These are phyloP conservation scores for Amanita pseudoporphyria DNA, from an alignment of 768 basidiomycete genomes.

Conservation along the genomic window DNA sequence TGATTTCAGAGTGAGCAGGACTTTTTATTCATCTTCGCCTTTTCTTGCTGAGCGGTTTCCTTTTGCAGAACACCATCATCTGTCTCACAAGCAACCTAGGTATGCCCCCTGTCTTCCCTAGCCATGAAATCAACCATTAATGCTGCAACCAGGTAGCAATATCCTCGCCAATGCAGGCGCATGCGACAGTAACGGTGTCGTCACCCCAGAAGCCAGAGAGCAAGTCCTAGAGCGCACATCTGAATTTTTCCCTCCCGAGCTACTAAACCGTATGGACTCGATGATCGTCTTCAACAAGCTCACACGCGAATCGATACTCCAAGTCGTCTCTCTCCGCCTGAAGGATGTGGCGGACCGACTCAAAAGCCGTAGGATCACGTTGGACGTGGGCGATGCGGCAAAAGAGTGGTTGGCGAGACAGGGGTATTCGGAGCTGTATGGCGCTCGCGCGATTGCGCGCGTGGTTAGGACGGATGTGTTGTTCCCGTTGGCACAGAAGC, in stretches of 20 bases:
- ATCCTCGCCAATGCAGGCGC: constrained; percentile 64
- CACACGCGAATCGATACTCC: constrained; percentile 58
- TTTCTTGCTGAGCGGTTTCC: background rate
- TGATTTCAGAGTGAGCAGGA: constrained; percentile 62
- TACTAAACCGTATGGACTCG: constrained; percentile 82
- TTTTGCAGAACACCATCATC: constrained; percentile 73
- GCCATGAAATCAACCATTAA: background rate
- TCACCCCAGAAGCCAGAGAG: constrained; percentile 49
- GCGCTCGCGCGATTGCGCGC: constrained; percentile 82
- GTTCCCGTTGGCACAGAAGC: constrained; percentile 72
- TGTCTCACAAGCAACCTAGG: constrained; percentile 87
- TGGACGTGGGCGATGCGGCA: constrained; percentile 60
- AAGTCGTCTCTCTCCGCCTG: constrained; percentile 71
- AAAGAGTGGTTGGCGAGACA: constrained; percentile 59
- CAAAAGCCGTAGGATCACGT: constrained; percentile 50
- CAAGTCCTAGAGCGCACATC: constrained; percentile 69
- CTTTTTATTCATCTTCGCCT: background rate
- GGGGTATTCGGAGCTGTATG: constrained; percentile 81
- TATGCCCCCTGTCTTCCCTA: constrained; percentile 7
- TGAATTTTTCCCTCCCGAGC: constrained; percentile 82
- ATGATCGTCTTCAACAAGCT: constrained; percentile 91
- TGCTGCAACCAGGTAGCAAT: constrained; percentile 36
- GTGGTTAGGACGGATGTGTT: constrained; percentile 75
- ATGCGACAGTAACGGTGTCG: constrained; percentile 49
- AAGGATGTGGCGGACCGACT: constrained; percentile 64